Conservation (phyloP, 2,329 filamentous ascomycete genomes). For the Helotiales sp. region DNA sequence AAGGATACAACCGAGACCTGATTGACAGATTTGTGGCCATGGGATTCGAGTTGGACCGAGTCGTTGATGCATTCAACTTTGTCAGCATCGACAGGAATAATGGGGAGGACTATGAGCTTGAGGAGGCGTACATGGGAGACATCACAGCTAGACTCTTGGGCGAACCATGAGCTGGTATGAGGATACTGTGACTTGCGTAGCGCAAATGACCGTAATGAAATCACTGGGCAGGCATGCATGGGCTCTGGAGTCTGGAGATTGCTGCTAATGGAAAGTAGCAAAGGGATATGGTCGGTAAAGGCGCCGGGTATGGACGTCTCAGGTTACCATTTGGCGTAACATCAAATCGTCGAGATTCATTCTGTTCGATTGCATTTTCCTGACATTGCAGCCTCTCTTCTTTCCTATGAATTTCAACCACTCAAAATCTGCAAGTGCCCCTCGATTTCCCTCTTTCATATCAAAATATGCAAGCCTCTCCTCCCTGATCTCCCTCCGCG, state of each 20-base stretch:
- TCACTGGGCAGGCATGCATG: slow-evolving; percentile 6
- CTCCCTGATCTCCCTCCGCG: not conserved
- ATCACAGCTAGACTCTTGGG: slow-evolving; percentile 85
- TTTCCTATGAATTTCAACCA: not conserved
- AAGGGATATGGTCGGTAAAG: not conserved
- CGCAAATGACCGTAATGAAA: slow-evolving; percentile 1
- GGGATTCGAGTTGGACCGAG: slow-evolving; percentile 88
- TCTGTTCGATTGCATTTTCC: not conserved
- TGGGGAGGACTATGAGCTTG: slow-evolving; percentile 59
- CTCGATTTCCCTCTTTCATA: not conserved
- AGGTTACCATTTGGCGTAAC: not conserved
- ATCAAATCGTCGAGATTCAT: not conserved
- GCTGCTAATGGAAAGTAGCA: not conserved
- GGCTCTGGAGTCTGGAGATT: slow-evolving; percentile 11
- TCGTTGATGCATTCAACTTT: slow-evolving; percentile 82
- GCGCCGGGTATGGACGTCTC: not conserved
- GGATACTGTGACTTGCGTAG: not conserved
- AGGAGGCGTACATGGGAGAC: slow-evolving; percentile 88
- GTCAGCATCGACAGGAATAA: slow-evolving; percentile 53
- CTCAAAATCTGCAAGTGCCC: not conserved
- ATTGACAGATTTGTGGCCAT: slow-evolving; percentile 85
- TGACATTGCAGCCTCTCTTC: not conserved
- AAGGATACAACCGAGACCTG: slow-evolving; percentile 84
- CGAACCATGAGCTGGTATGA: slow-evolving; percentile 56
- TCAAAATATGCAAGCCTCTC: not conserved